phyloP scores from a whole-genome alignment of 768 basidiomycete genomes.

The Fibroporia radiculosa region DNA sequence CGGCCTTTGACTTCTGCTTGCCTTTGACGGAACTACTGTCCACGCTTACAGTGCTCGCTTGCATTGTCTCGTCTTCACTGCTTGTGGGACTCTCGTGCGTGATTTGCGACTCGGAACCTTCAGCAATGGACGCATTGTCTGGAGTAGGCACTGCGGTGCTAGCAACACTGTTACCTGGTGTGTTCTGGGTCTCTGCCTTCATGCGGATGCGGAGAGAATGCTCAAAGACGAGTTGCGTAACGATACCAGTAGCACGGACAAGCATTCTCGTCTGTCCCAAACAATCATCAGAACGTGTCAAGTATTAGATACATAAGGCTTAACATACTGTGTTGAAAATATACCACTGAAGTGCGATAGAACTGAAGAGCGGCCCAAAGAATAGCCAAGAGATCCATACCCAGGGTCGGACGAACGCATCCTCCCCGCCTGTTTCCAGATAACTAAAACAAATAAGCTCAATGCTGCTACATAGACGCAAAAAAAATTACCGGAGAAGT shows the following conservation, averaged over 20 bases:
- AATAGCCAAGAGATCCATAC: slow-evolving; percentile 55
- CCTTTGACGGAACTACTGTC: slow-evolving; percentile 6
- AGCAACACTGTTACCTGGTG: slow-evolving; percentile 14
- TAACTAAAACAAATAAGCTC: slow-evolving; percentile 12
- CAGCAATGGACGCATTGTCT: slow-evolving; percentile 17
- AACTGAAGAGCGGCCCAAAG: slow-evolving; percentile 34
- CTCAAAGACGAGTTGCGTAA: slow-evolving; percentile 49
- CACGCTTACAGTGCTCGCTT: slow-evolving; percentile 9
- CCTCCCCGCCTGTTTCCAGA: slow-evolving; percentile 36
- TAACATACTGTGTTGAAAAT: slow-evolving; percentile 22
- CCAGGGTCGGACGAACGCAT: slow-evolving; percentile 51
- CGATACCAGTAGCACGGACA: slow-evolving; percentile 35
- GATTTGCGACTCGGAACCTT: neutral
- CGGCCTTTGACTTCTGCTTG: slow-evolving; percentile 6
- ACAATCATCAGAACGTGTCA: neutral
- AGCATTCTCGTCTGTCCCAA: slow-evolving; percentile 29
- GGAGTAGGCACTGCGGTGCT: slow-evolving; percentile 20
- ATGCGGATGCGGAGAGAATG: slow-evolving; percentile 47
- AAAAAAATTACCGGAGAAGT: slow-evolving; percentile 20
- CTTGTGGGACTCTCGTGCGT: slow-evolving; percentile 1
- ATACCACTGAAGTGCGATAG: slow-evolving; percentile 46
- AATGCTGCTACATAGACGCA: neutral
- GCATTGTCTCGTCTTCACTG: slow-evolving; percentile 13
- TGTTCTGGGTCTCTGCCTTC: slow-evolving; percentile 26
- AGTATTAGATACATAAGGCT: neutral